Evolutionary conservation across 2,329 filamentous ascomycete species (phyloP), one percentile per base, ranked within the genome.

Genomic region (Aspergillus candidus): DNA sequence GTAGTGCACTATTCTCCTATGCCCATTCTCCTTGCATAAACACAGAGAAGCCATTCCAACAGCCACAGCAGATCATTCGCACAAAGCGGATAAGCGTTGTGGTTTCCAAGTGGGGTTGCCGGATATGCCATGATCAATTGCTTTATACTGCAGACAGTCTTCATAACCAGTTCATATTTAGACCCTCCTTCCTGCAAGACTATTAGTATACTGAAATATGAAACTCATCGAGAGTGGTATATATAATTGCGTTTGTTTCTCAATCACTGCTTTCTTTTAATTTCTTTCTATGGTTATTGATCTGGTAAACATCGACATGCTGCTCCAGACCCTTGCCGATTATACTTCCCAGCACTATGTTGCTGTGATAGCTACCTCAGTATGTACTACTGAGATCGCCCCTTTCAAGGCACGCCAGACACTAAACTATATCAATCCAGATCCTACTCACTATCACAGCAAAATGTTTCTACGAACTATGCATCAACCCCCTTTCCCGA

Each of bases 401-500:
- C 17, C 22, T 10, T 8, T 22, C 18, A 6, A 27, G 22, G 3
- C 8, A 27, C 7, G 10, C 6, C 22, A 10, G 6, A 10, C 2
- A 27, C 22, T 27, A 27, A 27, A 2, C 22, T 27, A 27, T 27
- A 10, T 27, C 6, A 27, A 27, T 10, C 2, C 22, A 27, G 22
- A 7, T 27, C 6, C 7, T 27, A 4, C 22, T 27, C 8, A 6
- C 8, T 7, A 27, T 27, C 22, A 10, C 7, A 10, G 22, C 22
- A 7, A 27, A 27, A 10, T 27, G 22, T 10, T 27, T 47, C 22
- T 51, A 49, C 36, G 37, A 47, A 15, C 18, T 47, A 6, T 43
- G 32, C 35, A 35, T 47, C 13, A 46, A 43, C 31, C 46, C 49
- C 2, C 43, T 51, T 8, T 3, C 14, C 15, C 41, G 39, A 15